These are phyloP conservation scores for Huntiella omanensis DNA, from an alignment of 2,329 filamentous ascomycete genomes.

Conservation along the genomic window DNA sequence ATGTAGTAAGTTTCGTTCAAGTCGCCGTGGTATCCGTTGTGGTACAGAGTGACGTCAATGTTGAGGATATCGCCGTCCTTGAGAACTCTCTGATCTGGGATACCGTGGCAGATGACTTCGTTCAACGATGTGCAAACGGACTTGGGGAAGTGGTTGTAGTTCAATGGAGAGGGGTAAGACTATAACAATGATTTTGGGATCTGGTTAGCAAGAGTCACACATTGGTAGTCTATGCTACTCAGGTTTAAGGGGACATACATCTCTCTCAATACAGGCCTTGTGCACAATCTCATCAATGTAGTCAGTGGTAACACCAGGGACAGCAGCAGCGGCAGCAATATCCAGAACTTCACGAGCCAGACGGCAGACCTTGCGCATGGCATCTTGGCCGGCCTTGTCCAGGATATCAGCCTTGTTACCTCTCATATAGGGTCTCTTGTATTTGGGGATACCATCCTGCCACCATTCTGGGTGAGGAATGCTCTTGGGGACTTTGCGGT, in stretches of 20 bases:
- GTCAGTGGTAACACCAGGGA: slow-evolving; percentile 89
- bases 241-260: slow-evolving; percentile 40
- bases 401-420: slow-evolving; percentile 70
- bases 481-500: slow-evolving; percentile 53
- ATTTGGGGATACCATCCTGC: slow-evolving; percentile 55
- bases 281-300: slow-evolving; percentile 90
- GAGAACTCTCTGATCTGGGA: slow-evolving; percentile 74
- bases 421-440: slow-evolving; percentile 40
- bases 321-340: slow-evolving; percentile 63
- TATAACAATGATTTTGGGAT: slow-evolving; percentile 20
- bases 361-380: slow-evolving; percentile 82
- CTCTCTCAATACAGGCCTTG: slow-evolving; percentile 79
- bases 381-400: slow-evolving; percentile 61
- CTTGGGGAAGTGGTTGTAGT: slow-evolving; percentile 94
- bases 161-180: slow-evolving; percentile 88
- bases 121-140: slow-evolving; percentile 93
- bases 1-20: slow-evolving; percentile 99
- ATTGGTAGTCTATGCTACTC: not conserved
- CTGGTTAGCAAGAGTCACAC: slow-evolving; percentile 5
- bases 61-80: slow-evolving; percentile 92
- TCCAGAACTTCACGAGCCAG: slow-evolving; percentile 83
- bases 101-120: slow-evolving; percentile 97
- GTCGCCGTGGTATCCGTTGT: slow-evolving; percentile 88
- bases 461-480: slow-evolving; percentile 82
- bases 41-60: slow-evolving; percentile 87